A percentile compares a stretch with the other conserved stretches of the same genome.
phyloP scores from a whole-genome alignment of 176 grass and related monocot species.

The Saccharum spontaneum region DNA sequence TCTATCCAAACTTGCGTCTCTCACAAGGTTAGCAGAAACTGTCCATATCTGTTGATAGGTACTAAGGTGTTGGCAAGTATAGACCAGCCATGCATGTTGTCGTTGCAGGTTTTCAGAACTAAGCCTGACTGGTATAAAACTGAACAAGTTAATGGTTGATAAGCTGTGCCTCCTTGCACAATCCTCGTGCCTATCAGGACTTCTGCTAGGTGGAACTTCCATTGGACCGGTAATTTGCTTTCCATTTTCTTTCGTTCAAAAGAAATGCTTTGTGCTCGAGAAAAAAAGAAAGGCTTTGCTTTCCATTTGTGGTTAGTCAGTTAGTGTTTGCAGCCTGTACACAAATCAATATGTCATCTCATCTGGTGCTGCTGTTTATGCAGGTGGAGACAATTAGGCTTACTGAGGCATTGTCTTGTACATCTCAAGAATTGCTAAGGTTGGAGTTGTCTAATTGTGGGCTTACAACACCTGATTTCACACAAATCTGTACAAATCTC shows the following conservation, averaged over 20 bases:
- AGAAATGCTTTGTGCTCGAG: background rate
- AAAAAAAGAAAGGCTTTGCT: background rate
- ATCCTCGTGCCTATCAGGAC: conserved; percentile 63
- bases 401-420: conserved; percentile 56
- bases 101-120: conserved; percentile 83
- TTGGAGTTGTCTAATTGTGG: conserved; percentile 87
- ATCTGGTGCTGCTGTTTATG: conserved; percentile 2
- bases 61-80: conserved; percentile 22
- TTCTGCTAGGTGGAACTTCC: conserved; percentile 75
- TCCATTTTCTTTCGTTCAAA: background rate
- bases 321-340: conserved; percentile 18
- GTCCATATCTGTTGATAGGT: conserved; percentile 27
- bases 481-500: conserved; percentile 57
- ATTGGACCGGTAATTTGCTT: conserved; percentile 65
- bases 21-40: conserved; percentile 67
- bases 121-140: conserved; percentile 82
- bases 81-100: conserved; percentile 12
- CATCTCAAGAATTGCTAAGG: conserved; percentile 75
- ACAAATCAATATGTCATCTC: conserved; percentile 5
- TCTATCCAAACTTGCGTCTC: conserved; percentile 75
- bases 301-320: conserved; percentile 21
- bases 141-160: conserved; percentile 74
- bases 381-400: conserved; percentile 70
- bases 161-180: conserved; percentile 66
- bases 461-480: conserved; percentile 48